Evolutionary conservation across 345 rosid genomes (phyloP), one percentile per base, ranked within the genome.

Genomic region (Lumnitzera racemosa): DNA sequence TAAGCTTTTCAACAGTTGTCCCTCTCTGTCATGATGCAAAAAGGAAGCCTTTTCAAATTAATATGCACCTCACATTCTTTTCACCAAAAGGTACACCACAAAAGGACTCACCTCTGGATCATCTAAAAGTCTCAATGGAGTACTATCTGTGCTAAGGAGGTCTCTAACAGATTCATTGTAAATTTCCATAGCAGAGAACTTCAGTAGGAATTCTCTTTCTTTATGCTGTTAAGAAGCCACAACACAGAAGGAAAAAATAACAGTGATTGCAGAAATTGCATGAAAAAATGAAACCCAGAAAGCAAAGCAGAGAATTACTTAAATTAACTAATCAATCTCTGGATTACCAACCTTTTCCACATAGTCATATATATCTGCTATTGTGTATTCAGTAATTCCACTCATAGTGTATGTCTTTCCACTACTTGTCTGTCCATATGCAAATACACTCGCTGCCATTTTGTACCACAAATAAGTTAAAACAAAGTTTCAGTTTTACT

Each of bases 401-500:
- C 67, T 69, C 98, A 90, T 92, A 24, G 97, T 92, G 74, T 79
- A 92, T 3, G 96, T 92, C 77, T 92, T 89, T 72, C 98, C 98
- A 58, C 96, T 85, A 67, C 96, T 92, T 58, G 97, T 92, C 85
- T 92, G 98, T 68, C 98, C 98, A 69, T 92, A 92, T 46, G 97
- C 96, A 73, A 92, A 92, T 67, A 87, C 86, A 70, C 97, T 89
- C 15, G 97, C 98, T 92, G 82, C 67, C 56, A 53, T 51, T 46
- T 36, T 29, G 25, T 12, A 24, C 12, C 50, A 61, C 47, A 36
- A 15, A 23, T 20, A 62, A 24, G 24, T 47, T 55, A 27, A 1
- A 58, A 53, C 49, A 53, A 31, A 56, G 17, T 53, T 47, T 55
- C n/a, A 9, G 9, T 6, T 36, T 36, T 36, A 36, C 43, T 36